These are phyloP conservation scores for Paxillus rubicundulus DNA, from an alignment of 768 basidiomycete species.

Conservation along the genomic window DNA sequence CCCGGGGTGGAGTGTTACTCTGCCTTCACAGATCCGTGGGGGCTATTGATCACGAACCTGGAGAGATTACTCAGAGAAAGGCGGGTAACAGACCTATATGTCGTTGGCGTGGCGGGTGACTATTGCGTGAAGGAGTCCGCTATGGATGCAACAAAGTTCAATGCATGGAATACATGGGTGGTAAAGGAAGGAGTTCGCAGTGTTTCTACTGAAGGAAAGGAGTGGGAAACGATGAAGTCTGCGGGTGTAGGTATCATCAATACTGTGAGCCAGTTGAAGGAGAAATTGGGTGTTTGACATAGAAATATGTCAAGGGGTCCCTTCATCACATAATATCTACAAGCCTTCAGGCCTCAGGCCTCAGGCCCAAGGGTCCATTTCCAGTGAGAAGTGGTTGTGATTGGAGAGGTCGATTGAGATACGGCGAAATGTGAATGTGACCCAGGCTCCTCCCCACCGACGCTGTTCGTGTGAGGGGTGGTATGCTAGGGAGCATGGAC, in stretches of 20 bases:
- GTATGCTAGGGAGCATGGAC: too few relatives aligned
- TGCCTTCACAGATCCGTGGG: constrained; percentile 67
- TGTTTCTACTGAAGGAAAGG: constrained; percentile 30
- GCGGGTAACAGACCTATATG: constrained; percentile 54
- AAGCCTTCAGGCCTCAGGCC: too few relatives aligned
- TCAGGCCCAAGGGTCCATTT: too few relatives aligned
- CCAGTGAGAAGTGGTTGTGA: too few relatives aligned
- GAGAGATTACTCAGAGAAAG: constrained; percentile 39
- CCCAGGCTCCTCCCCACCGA: too few relatives aligned
- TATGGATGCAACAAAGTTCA: constrained; percentile 46
- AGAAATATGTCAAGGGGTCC: too few relatives aligned
- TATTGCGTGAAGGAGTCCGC: constrained; percentile 70
- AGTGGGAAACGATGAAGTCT: constrained; percentile 38
- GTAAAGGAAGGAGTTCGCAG: constrained; percentile 48
- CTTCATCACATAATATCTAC: too few relatives aligned
- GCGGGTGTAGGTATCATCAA: constrained; percentile 36
- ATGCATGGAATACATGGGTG: constrained; percentile 50
- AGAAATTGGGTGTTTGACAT: constrained; percentile 15
- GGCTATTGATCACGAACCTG: constrained; percentile 46
- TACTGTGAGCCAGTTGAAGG: constrained; percentile 27
- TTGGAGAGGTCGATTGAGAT: too few relatives aligned
- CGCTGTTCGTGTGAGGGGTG: too few relatives aligned
- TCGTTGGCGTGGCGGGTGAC: constrained; percentile 74
- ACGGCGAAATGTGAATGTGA: too few relatives aligned
- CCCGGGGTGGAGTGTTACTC: constrained; percentile 72